Percentiles rank a stretch among this genome's conserved stretches.
Evolutionary conservation across 495 filamentous ascomycete species (phyloP).

Genomic region (Trypethelium eluteriae): DNA sequence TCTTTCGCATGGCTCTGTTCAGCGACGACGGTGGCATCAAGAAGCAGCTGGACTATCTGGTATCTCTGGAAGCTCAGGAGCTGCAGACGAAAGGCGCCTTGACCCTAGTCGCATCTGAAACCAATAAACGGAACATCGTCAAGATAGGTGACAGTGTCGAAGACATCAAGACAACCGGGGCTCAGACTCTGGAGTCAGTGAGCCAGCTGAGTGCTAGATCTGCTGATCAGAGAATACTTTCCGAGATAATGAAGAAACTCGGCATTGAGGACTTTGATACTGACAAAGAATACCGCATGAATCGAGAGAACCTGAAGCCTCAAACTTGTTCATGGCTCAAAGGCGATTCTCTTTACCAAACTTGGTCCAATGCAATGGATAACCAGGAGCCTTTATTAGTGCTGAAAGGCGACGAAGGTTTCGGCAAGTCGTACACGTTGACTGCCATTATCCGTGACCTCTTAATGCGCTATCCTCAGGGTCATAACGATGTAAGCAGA

Average conservation of each 20-base stretch:
- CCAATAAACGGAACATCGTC: not conserved
- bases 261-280: not conserved
- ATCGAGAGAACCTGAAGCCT: not conserved
- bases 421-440: not conserved
- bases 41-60: not conserved
- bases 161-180: not conserved
- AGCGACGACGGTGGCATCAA: not conserved
- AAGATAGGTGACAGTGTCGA: not conserved
- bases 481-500: not conserved
- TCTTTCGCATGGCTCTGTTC: not conserved
- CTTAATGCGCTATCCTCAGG: not conserved
- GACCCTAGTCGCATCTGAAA: not conserved
- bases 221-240: not conserved
- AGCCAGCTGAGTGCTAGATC: not conserved
- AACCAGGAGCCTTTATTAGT: not conserved
- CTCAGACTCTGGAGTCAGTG: not conserved
- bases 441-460: not conserved
- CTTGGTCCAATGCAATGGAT: not conserved
- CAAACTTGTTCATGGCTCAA: not conserved
- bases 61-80: not conserved
- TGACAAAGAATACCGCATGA: not conserved
- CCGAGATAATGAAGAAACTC: not conserved
- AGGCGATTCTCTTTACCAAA: not conserved
- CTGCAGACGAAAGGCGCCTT: not conserved
- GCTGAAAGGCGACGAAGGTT: not conserved